phyloP scores from a whole-genome alignment of 352 stramenopile species.

The Phytophthora capsici region DNA sequence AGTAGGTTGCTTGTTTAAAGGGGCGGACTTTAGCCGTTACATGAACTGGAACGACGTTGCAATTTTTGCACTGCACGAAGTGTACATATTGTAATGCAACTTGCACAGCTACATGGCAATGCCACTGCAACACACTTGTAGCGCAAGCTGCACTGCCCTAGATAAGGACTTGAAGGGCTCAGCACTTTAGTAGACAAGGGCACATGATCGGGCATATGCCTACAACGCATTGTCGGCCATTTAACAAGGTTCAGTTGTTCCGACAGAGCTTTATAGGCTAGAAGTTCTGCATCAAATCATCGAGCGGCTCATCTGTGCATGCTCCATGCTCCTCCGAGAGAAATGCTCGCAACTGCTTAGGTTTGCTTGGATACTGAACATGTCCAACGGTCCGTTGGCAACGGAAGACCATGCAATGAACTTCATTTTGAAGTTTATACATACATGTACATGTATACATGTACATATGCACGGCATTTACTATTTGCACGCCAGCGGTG shows the following conservation, averaged over 20 bases:
- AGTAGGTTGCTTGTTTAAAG: not conserved
- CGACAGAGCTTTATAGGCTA: conserved; percentile 18
- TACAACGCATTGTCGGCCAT: conserved; percentile 8
- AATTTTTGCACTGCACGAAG: conserved; percentile 20
- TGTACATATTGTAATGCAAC: too few species aligned
- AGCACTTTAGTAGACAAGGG: conserved; percentile 2
- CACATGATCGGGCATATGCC: conserved; percentile 11
- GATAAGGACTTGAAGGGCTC: not conserved
- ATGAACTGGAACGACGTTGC: conserved; percentile 19
- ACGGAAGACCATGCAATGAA: too few species aligned
- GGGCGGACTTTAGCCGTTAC: conserved; percentile 18
- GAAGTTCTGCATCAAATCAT: conserved; percentile 18
- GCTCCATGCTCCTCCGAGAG: conserved; percentile 21
- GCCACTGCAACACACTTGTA: not conserved
- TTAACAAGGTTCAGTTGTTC: conserved; percentile 19
- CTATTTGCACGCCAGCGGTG: conserved; percentile 11
- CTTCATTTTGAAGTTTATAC: too few species aligned
- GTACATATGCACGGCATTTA: too few species aligned
- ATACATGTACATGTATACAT: not conserved
- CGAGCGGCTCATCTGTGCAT: conserved; percentile 22
- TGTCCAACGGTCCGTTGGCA: too few species aligned
- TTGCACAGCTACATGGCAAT: conserved; percentile 1
- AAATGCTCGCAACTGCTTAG: conserved; percentile 25
- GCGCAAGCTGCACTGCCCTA: too few species aligned
- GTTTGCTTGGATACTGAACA: too few species aligned